phyloP scores from a whole-genome alignment of 1,284 basidiomycete species.

The Heterobasidion irregulare region DNA sequence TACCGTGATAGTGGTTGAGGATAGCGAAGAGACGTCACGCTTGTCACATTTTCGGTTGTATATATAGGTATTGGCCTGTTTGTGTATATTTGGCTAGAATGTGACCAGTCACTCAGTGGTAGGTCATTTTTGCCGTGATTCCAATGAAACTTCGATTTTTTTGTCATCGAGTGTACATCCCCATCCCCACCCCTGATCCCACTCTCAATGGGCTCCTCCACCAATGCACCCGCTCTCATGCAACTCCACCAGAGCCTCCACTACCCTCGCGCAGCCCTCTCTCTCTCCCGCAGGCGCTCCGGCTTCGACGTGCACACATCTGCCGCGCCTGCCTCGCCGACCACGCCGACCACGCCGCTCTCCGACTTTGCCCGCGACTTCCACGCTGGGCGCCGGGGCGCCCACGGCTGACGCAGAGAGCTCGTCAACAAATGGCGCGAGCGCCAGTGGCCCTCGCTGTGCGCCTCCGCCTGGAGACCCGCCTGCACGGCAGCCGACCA shows the following conservation, averaged over 20 bases:
- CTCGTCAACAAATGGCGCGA: not conserved
- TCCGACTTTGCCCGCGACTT: constrained; percentile 52
- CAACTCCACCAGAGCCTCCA: not conserved
- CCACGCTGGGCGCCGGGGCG: constrained; percentile 31
- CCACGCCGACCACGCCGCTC: constrained; percentile 3
- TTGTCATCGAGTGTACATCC: too few relatives aligned
- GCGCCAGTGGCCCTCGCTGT: constrained; percentile 6
- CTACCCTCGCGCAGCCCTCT: not conserved
- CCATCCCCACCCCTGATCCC: not conserved
- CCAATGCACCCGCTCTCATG: not conserved
- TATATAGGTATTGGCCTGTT: too few relatives aligned
- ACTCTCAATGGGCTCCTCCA: not conserved
- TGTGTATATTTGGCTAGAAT: too few relatives aligned
- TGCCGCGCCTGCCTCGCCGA: constrained; percentile 1
- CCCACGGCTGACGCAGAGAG: not conserved
- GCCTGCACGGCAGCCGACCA: constrained; percentile 7
- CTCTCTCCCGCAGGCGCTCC: constrained; percentile 2
- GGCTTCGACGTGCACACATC: constrained; percentile 10
- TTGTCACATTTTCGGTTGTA: too few relatives aligned
- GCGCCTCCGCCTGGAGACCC: constrained; percentile 19
- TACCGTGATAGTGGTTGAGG: too few relatives aligned
- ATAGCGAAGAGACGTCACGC: too few relatives aligned
- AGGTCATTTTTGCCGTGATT: too few relatives aligned
- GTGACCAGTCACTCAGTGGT: too few relatives aligned
- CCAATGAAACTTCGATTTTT: too few relatives aligned